Evolutionary conservation across 2,329 filamentous ascomycete genomes (phyloP), one percentile per base, ranked within the genome.

Genomic region (Dryadomyces sulphureus): DNA sequence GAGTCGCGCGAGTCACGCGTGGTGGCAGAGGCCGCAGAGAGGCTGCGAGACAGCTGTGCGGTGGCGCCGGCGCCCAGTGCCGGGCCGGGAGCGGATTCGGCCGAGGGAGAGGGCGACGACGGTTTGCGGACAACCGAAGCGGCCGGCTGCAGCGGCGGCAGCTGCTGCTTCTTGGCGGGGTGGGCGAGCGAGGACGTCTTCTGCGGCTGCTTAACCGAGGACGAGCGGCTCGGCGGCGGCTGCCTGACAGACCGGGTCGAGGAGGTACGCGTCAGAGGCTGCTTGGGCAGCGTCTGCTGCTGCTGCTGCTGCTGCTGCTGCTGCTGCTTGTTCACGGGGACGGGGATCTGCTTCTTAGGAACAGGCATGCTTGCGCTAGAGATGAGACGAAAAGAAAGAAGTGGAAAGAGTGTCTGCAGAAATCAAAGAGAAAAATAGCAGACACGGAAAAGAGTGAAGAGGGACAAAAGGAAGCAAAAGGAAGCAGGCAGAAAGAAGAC

Each of bases 61-160:
- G 71, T 70, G 38, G 75, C 67, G 69, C 64, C 55, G 78, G 77
- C 34, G 78, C 77, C 43, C 79, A 75, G n/a, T 81, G 80, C 32
- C 81, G 84, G 49, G 67, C 68, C 54, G 69, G 66, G 55, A 70
- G 71, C 19, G 46, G 46, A 12, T 45, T 36, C 2, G 44, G 41
- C 9, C 27, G 36, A 21, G 17, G 11, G 4, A n/a, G 34, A 3
- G 4, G 17, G 16, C 34, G 25, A 30, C 25, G 25, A 30, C 27
- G 27, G 27, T 14, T 32, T 14, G 7, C 27, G 16, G 11, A 32
- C 16, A 14, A 14, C 16, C 27, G 27, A 14, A 32, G 27, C 9
- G 9, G 27, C 27, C 5, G 27, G 27, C 27, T 32, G 27, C 27
- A 32, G 27, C 5, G 27, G 27, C 27, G 27, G 27, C 27, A 14